Base-by-base conservation (phyloP, 2,329 filamentous ascomycete species). In the Aspergillus amoenus region DNA sequence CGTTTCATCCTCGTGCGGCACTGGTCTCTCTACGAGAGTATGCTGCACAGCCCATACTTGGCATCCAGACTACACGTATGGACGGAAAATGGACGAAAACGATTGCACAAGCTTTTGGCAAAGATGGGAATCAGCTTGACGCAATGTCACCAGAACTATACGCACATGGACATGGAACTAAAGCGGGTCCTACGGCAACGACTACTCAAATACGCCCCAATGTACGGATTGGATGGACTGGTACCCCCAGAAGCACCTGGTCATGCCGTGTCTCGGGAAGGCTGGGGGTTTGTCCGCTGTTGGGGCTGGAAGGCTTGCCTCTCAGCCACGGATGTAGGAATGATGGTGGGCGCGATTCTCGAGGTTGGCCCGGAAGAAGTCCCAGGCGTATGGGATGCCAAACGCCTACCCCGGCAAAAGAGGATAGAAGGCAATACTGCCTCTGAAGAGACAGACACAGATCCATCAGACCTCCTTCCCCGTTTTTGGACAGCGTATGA, bases 221-320 rank as follows among this genome's bases (percentile, higher is more conserved):
- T 96, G 59, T 99, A 97, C 73, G 94, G 95, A 27, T 83, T 99
- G 1, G 93, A 97, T 63, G 94, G 93, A 51, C 86, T 99, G 68
- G 92, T 99, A 0, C 93, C 93, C 1, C 85, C 88, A 4, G 84
- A 88, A 11, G 87, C 89, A 58, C 87, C 88, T 5, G 88, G 89
- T 4, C 84, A 84, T 64, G 86, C 88, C 62, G 84, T 86, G 52
- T 87, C 82, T 17, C 93, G 93, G 69, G 92, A 96, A 72, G 93
- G 92, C 11, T 97, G 93, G 93, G 93, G 94, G 0, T 99, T 97
- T 70, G 93, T 97, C 17, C 85, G 93, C 57, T 96, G 91, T 70
- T 99, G 94, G 94, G 94, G 94, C 11, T 99, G 93, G 93, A 89
- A 93, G 71, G 93, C 93, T 1, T 97, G 93, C 49, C 81, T 97